Conservation (phyloP, 495 filamentous ascomycete species). For the Talaromyces borbonicus region DNA sequence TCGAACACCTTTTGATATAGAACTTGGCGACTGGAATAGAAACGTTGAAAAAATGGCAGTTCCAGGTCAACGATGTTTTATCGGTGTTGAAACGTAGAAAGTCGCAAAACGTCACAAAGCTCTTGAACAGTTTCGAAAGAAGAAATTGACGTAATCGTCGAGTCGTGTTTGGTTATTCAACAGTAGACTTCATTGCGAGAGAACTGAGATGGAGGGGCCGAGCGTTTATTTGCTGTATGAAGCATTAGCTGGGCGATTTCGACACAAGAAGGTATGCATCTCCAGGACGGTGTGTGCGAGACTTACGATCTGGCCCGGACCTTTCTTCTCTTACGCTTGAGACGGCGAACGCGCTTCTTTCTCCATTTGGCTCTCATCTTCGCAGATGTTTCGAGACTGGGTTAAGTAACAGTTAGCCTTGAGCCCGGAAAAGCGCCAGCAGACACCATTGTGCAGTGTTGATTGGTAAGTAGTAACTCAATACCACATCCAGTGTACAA, state of each 20-base stretch:
- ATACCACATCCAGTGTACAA: too few relatives aligned
- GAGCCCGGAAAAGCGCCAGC: too few relatives aligned
- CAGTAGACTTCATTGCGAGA: conserved; percentile 29
- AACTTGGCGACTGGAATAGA: conserved; percentile 8
- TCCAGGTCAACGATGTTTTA: conserved; percentile 5
- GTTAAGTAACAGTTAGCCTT: not conserved
- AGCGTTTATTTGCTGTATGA: conserved; percentile 61
- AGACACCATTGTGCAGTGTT: too few relatives aligned
- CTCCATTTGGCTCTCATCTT: conserved; percentile 99
- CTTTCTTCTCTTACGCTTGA: conserved; percentile 99
- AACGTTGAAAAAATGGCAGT: conserved; percentile 1
- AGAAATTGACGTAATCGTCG: not conserved
- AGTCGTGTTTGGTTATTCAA: conserved; percentile 40
- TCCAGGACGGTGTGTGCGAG: too few relatives aligned
- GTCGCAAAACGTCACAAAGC: not conserved
- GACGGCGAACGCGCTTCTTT: conserved; percentile 96
- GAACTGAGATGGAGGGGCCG: conserved; percentile 52
- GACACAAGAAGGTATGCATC: not conserved
- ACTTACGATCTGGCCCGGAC: conserved; percentile 85
- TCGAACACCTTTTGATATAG: conserved; percentile 8
- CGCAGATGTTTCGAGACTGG: conserved; percentile 32
- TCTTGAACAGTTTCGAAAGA: conserved; percentile 2
- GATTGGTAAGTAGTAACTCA: too few relatives aligned
- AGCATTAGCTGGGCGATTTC: not conserved
- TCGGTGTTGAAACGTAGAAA: not conserved